A percentile compares a stretch with the other conserved stretches of the same genome.
Evolutionary conservation across 768 basidiomycete genomes (phyloP).

Genomic region (Termitomyces sp.): DNA sequence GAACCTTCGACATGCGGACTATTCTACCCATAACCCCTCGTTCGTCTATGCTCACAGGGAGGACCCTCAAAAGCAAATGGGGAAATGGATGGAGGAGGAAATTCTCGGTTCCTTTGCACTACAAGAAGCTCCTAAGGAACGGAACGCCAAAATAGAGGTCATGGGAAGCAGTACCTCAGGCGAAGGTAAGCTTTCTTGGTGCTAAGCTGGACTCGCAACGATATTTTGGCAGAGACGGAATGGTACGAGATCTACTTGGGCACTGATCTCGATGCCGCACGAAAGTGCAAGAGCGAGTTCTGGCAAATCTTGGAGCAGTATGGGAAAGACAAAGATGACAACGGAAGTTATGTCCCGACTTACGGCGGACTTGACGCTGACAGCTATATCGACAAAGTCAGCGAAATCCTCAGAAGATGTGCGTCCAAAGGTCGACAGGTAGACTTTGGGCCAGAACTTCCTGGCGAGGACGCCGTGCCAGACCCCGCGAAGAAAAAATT

Average conservation of each 20-base stretch:
- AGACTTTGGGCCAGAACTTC: not conserved
- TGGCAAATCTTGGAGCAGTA: not conserved
- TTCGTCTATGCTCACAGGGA: not conserved
- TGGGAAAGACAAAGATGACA: not conserved
- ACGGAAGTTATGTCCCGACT: not conserved
- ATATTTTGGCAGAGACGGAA: not conserved
- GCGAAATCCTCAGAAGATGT: not conserved
- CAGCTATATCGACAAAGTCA: not conserved
- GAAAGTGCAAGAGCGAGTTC: not conserved
- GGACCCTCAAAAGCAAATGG: not conserved
- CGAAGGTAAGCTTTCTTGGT: too few species aligned
- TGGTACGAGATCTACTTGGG: slow-evolving; percentile 4
- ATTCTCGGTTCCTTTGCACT: not conserved
- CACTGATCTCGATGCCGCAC: not conserved
- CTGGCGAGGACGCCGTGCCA: not conserved
- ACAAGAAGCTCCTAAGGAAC: not conserved
- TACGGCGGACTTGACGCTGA: not conserved
- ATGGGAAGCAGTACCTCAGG: too few species aligned
- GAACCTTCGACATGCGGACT: not conserved
- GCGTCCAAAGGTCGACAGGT: not conserved
- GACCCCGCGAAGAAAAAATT: too few species aligned
- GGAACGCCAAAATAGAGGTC: too few species aligned
- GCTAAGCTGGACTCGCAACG: too few species aligned
- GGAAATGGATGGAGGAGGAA: not conserved
- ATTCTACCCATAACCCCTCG: not conserved